Percentiles rank a stretch among this genome's conserved stretches.
Conservation (phyloP, 192 early-diverging fungal genomes). For the Coemansia sp. region DNA sequence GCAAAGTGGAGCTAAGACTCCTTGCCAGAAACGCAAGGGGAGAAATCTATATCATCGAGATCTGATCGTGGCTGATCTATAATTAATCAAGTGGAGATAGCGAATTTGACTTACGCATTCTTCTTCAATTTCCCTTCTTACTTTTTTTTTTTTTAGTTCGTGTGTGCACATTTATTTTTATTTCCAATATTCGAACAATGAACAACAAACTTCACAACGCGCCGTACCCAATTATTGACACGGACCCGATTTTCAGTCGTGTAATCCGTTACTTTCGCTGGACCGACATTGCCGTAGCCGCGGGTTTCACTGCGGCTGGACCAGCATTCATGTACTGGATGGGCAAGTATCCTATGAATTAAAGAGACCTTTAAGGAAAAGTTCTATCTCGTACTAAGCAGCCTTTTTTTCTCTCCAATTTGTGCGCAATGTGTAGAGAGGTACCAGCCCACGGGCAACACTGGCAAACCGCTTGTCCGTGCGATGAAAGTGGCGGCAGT, state of each 20-base stretch:
- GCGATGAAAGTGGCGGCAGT: constrained; percentile 61
- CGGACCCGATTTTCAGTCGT: constrained; percentile 88
- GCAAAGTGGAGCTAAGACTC: not conserved
- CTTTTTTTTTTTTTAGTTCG: not conserved
- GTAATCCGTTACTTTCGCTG: constrained; percentile 90
- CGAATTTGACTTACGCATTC: not conserved
- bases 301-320: constrained; percentile 64
- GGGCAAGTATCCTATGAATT: constrained; percentile 62
- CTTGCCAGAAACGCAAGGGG: not conserved
- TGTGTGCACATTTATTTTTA: not conserved
- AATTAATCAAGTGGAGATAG: constrained; percentile 1
- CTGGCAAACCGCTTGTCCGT: constrained; percentile 49
- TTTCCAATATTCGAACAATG: not conserved
- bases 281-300: constrained; percentile 74
- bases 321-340: constrained; percentile 77
- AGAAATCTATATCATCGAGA: not conserved
- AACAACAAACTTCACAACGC: constrained; percentile 45
- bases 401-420: not conserved
- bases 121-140: constrained; percentile 1
- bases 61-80: not conserved
- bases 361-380: not conserved
- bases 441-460: constrained; percentile 62
- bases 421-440: constrained; percentile 27
- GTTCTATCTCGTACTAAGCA: not conserved
- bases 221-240: constrained; percentile 85